These are phyloP conservation scores for Flaveria brownii DNA, from an alignment of 129 eudicot species.

Conservation along the genomic window DNA sequence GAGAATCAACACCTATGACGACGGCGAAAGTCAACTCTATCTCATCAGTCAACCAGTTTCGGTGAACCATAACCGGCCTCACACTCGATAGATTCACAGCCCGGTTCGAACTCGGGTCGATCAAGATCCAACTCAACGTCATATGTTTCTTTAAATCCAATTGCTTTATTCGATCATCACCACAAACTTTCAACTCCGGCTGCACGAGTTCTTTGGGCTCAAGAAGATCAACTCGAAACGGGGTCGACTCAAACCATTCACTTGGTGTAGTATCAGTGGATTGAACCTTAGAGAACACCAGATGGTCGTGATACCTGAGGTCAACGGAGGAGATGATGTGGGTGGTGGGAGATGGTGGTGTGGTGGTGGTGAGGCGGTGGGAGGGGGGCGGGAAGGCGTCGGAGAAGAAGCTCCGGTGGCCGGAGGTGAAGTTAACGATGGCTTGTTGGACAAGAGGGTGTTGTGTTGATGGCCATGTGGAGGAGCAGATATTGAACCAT, in stretches of 20 bases:
- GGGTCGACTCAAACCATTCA: constrained; percentile 31
- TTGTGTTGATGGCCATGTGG: constrained; percentile 46
- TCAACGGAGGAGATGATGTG: constrained; percentile 37
- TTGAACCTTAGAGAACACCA: constrained; percentile 31
- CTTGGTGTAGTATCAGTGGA: constrained; percentile 21
- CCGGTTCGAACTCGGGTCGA: constrained; percentile 36
- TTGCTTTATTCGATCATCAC: constrained; percentile 4
- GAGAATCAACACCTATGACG: not conserved
- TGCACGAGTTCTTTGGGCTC: constrained; percentile 38
- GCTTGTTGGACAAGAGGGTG: constrained; percentile 5
- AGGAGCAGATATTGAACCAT: constrained; percentile 51
- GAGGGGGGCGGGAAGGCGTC: constrained; percentile 24
- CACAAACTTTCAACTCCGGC: constrained; percentile 4
- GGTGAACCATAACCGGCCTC: constrained; percentile 32
- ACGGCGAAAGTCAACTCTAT: constrained; percentile 37
- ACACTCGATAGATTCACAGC: constrained; percentile 33
- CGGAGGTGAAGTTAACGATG: constrained; percentile 39
- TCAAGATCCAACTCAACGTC: constrained; percentile 40
- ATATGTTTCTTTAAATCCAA: constrained; percentile 9
- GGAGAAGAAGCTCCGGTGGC: constrained; percentile 44
- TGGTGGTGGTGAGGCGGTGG: not conserved
- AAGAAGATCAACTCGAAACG: constrained; percentile 38
- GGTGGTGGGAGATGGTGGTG: not conserved
- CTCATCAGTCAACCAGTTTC: constrained; percentile 41
- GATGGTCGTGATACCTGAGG: constrained; percentile 6